Evolutionary conservation across 2,329 filamentous ascomycete genomes (phyloP), one percentile per base, ranked within the genome.

Genomic region (Fusarium sororula): DNA sequence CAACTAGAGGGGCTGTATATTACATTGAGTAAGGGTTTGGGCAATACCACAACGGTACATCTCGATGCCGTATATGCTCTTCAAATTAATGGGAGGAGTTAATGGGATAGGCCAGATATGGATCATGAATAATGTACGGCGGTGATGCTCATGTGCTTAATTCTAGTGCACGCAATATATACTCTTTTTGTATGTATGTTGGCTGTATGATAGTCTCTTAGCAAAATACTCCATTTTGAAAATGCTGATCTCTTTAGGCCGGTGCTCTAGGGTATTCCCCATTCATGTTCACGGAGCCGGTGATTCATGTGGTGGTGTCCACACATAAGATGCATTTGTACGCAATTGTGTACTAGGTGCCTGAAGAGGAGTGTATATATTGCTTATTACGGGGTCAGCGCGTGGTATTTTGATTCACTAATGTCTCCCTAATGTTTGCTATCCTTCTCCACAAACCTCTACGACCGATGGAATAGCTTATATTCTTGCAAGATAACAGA

Each of bases 51-150:
- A 57, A 48, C 39, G 59, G 63, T 30, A 58, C 64, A 28, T 58
- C 44, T 44, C 45, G 39, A 63, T 54, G 47, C 42, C 47, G 22
- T 41, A 54, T 59, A 54, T 56, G 57, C 35, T 30, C 14, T 51
- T 61, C 60, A 61, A 44, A 28, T 54, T 51, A 48, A 45, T 48
- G 20, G 57, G 57, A 57, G 63, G 56, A 61, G 42, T 72, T 77
- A 55, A 69, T 67, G 41, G 45, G 44, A 63, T 47, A 48, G 51
- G 45, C 48, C 55, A 41, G 39, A 53, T 58, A 61, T 66, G 61
- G 54, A 47, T 69, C 48, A 75, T 70, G 67, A 68, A 56, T 75
- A 69, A 77, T 70, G 75, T 70, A 63, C 51, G 66, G 60, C 72
- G 61, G 63, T 41, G 47, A 55, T 59, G 55, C 54, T 47, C 53